Percentiles rank a stretch among this genome's conserved stretches.
Evolutionary conservation across 306 rosid genomes (phyloP).

Genomic region (Quercus wislizeni): DNA sequence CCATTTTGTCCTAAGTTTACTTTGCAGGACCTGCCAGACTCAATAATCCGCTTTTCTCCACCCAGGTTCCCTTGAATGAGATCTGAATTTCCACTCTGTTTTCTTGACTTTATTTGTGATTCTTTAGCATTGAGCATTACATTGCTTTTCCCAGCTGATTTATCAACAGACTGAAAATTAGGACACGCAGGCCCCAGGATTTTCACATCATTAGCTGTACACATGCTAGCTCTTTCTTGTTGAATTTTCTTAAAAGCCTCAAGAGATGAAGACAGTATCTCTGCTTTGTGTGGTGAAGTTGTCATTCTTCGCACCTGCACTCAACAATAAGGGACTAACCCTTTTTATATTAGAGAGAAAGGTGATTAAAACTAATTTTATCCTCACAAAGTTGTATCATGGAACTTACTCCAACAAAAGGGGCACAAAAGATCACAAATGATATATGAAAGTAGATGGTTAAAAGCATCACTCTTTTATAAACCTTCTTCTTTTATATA

Average conservation of each 20-base stretch:
- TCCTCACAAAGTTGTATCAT: background rate
- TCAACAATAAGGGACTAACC: constrained; percentile 27
- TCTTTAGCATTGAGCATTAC: constrained; percentile 30
- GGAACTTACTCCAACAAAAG: background rate
- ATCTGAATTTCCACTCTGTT: constrained; percentile 43
- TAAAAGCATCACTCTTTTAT: background rate
- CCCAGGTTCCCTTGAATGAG: constrained; percentile 30
- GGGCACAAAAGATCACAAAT: constrained; percentile 10
- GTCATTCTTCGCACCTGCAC: constrained; percentile 96
- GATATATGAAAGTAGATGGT: background rate
- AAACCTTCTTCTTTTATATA: background rate
- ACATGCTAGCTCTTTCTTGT: constrained; percentile 69
- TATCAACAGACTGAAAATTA: constrained; percentile 40
- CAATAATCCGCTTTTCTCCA: constrained; percentile 38
- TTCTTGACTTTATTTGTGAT: constrained; percentile 39
- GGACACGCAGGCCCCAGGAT: constrained; percentile 34
- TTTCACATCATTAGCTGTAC: constrained; percentile 41
- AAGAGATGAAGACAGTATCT: constrained; percentile 92
- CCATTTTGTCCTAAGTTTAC: constrained; percentile 38
- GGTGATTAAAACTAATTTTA: background rate
- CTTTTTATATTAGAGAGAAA: constrained; percentile 30
- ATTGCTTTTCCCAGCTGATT: constrained; percentile 29
- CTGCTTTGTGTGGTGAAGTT: constrained; percentile 94
- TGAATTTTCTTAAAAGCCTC: constrained; percentile 96
- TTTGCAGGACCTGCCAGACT: constrained; percentile 38